A percentile compares a stretch with the other conserved stretches of the same genome.
Evolutionary conservation across 805 yeast genomes (phyloP).

Genomic region (Ogataea methanolica): DNA sequence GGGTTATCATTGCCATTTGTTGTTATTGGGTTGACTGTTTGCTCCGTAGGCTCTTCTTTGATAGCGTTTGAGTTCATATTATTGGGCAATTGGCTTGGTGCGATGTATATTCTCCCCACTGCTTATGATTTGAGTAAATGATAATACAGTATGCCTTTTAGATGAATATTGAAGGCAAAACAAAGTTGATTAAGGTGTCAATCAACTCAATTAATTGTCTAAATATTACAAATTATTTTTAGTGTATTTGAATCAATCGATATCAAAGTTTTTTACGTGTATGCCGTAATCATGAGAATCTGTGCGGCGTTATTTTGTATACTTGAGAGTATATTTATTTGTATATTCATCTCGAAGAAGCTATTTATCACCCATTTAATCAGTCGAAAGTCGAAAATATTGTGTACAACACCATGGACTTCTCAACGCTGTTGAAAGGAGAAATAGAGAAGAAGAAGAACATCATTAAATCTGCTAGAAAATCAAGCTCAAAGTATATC

Average conservation of each 20-base stretch:
- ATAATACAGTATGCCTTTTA: no score
- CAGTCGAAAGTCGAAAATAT: no score
- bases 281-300: no score
- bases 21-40: neutral
- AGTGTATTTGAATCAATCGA: no score
- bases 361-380: neutral
- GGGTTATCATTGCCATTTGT: neutral
- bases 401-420: conserved; percentile 35
- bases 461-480: conserved; percentile 11
- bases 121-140: no score
- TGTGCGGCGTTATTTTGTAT: no score
- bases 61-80: neutral
- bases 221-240: neutral
- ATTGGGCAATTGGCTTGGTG: neutral
- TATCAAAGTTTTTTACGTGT: no score
- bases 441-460: conserved; percentile 46
- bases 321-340: neutral
- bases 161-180: no score
- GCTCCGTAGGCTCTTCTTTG: neutral
- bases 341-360: neutral
- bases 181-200: no score
- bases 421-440: conserved; percentile 37
- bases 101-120: no score
- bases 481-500: conserved; percentile 2
- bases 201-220: no score